Evolutionary conservation across 2,329 filamentous ascomycete genomes (phyloP).

Genomic region (Hypoxylon sp.): DNA sequence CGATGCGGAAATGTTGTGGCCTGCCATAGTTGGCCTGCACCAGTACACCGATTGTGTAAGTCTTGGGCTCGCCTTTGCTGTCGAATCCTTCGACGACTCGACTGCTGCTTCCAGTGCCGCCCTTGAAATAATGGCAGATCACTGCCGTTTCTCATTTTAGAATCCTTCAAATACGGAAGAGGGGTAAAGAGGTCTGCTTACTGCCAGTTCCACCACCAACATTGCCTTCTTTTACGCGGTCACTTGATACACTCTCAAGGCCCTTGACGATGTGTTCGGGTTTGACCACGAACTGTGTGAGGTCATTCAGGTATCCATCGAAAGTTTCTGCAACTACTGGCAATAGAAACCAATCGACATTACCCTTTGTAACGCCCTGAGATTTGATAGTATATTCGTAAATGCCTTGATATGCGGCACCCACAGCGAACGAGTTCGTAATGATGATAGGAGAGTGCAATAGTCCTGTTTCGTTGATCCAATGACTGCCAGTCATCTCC

Average conservation of each 20-base stretch:
- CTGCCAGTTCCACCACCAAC: conserved; percentile 75
- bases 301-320: conserved; percentile 73
- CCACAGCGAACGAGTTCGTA: conserved; percentile 71
- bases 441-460: conserved; percentile 72
- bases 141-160: conserved; percentile 57
- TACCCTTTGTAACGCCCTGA: conserved; percentile 59
- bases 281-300: conserved; percentile 68
- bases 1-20: conserved; percentile 69
- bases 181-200: conserved; percentile 36
- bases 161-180: neutral
- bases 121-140: conserved; percentile 77
- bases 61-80: conserved; percentile 54
- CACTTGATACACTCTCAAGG: conserved; percentile 66
- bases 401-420: conserved; percentile 71
- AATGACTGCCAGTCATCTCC: conserved; percentile 73
- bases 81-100: conserved; percentile 67
- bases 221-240: conserved; percentile 72
- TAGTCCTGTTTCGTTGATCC: conserved; percentile 73
- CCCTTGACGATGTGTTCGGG: conserved; percentile 68
- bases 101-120: conserved; percentile 75
- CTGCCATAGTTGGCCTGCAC: conserved; percentile 77
- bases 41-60: conserved; percentile 73
- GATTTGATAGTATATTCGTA: conserved; percentile 69
- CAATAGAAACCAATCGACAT: conserved; percentile 67
- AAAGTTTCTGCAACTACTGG: conserved; percentile 76